These are phyloP conservation scores for Penicillium olsonii DNA, from an alignment of 2,329 filamentous ascomycete species.

Conservation along the genomic window DNA sequence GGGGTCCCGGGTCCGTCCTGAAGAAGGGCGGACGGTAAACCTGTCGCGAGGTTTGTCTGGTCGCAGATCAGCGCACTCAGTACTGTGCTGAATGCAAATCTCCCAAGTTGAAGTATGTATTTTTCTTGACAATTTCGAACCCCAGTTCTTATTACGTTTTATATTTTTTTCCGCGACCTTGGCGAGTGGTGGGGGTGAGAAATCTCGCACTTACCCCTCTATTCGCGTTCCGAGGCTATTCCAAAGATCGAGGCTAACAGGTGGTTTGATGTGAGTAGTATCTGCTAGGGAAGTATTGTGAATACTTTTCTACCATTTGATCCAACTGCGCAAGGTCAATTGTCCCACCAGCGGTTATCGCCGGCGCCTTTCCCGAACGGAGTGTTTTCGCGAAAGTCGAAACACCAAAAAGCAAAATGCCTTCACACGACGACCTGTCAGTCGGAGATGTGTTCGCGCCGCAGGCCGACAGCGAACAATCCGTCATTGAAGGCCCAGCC, in stretches of 20 bases:
- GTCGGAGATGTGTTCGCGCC: slow-evolving; percentile 44
- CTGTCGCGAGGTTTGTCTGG: slow-evolving; percentile 26
- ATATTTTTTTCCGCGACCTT: not conserved
- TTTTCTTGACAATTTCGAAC: not conserved
- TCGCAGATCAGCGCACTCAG: slow-evolving; percentile 11
- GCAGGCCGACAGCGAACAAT: slow-evolving; percentile 36
- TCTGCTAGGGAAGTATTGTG: slow-evolving; percentile 12
- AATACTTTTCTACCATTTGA: slow-evolving; percentile 17
- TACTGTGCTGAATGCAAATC: slow-evolving; percentile 9
- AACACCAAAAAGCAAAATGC: slow-evolving; percentile 17
- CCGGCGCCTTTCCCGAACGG: slow-evolving; percentile 2
- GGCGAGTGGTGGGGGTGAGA: slow-evolving; percentile 17
- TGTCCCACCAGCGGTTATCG: slow-evolving; percentile 9
- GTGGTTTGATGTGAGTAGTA: slow-evolving; percentile 8
- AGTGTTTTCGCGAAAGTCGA: slow-evolving; percentile 1
- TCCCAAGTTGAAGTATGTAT: slow-evolving; percentile 18
- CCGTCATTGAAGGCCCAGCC: slow-evolving; percentile 25
- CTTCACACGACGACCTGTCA: slow-evolving; percentile 36
- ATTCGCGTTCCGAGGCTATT: slow-evolving; percentile 1
- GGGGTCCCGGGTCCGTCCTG: slow-evolving; percentile 53
- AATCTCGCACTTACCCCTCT: slow-evolving; percentile 24
- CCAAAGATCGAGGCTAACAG: slow-evolving; percentile 15
- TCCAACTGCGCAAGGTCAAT: slow-evolving; percentile 12
- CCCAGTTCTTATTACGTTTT: slow-evolving; percentile 6
- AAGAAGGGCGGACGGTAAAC: slow-evolving; percentile 54